Base-by-base conservation (phyloP, 2,329 filamentous ascomycete genomes). In the Ambrosiella beaveri region DNA sequence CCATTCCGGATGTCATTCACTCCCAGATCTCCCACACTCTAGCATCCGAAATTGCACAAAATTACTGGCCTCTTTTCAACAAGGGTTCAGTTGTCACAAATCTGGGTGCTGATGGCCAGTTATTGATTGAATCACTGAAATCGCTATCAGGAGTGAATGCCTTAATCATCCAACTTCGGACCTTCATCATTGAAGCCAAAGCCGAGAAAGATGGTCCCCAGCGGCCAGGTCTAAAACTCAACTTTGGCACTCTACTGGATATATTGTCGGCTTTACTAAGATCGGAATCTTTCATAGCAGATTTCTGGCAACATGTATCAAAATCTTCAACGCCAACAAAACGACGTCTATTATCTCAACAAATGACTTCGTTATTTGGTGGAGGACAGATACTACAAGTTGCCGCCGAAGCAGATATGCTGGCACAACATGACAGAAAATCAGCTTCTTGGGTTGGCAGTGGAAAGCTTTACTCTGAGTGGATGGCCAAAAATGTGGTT, bases 61-160 rank as follows among this genome's bases (percentile, higher is more conserved):
- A 90, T 66, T 95, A 91, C 69, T 97, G 93, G 91, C 66, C 74
- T 2, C 65, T 80, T 7, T 66, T 91, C 13, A 70, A 73, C 41
- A 75, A 78, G 59, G 71, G 70, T n/a, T 67, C 66, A 2, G 37
- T 66, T 40, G 62, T 19, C 59, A 60, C 9, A 61, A 57, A 41
- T 40, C 54, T 5, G 54, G 62, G 36, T 8, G 64, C 64, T 27
- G 75, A 77, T 44, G 63, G 74, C 1, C 68, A 70, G 45, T 68
- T 78, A 1, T 70, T 97, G 13, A 19, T 9, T n/a, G 9, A 1
- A 11, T 51, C 13, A 11, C 17, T 51, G 17, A 36, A 2, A 12
- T 51, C 47, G 35, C 17, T 51, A 27, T 37, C 47, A 1, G 90
- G 89, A 0, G 68, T 95, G 38, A 91, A 88, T 61, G 85, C 86